phyloP scores from a whole-genome alignment of 495 filamentous ascomycete genomes.

The Apiosordaria backusii region DNA sequence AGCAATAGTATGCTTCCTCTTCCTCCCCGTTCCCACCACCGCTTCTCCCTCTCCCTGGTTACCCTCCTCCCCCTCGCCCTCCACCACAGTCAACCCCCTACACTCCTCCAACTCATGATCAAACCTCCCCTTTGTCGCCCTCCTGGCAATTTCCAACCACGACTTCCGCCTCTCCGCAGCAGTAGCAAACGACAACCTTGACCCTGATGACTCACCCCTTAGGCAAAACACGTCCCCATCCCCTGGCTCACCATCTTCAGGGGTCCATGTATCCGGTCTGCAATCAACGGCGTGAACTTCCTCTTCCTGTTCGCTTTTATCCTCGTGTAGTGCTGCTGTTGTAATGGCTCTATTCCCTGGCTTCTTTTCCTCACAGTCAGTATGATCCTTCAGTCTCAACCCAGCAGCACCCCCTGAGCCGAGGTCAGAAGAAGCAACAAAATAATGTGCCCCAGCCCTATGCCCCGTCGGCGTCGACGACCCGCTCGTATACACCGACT shows the following conservation, averaged over 20 bases:
- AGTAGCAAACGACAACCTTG: neutral
- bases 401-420: neutral
- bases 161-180: neutral
- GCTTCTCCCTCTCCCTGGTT: neutral
- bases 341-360: no score
- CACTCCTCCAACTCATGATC: neutral
- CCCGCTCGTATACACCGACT: neutral
- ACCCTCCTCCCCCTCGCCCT: neutral
- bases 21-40: neutral
- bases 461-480: neutral
- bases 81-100: neutral
- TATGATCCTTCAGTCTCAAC: conserved; percentile 6
- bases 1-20: neutral
- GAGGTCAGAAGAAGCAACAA: neutral
- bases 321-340: neutral
- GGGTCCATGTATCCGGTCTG: neutral
- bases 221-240: neutral
- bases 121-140: neutral
- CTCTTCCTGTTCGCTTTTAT: neutral
- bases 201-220: neutral
- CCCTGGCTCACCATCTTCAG: neutral
- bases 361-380: neutral
- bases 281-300: neutral
- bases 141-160: neutral
- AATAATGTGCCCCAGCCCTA: neutral